These are phyloP conservation scores for Meira nashicola DNA, from an alignment of 1,284 basidiomycete species.

Conservation along the genomic window DNA sequence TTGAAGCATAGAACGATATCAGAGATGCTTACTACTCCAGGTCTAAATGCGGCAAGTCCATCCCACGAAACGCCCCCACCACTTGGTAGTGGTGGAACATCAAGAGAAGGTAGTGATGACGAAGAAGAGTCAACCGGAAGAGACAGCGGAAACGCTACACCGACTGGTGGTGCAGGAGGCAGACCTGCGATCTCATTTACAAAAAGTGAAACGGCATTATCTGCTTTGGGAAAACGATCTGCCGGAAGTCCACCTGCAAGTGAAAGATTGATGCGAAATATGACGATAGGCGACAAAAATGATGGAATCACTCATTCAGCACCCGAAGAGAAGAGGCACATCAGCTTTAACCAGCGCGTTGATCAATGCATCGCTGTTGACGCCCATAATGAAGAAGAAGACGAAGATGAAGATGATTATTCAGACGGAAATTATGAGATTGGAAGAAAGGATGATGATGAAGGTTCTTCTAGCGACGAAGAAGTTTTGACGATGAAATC, in stretches of 20 bases:
- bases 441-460: conserved; percentile 10
- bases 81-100: not conserved
- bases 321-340: conserved; percentile 64
- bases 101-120: conserved; percentile 50
- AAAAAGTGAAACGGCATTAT: conserved; percentile 37
- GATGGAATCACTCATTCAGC: not conserved
- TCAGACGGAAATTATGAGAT: conserved; percentile 56
- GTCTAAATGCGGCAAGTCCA: conserved; percentile 24
- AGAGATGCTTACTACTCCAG: conserved; percentile 68
- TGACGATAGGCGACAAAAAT: conserved; percentile 9
- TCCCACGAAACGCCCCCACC: conserved; percentile 1
- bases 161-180: conserved; percentile 12
- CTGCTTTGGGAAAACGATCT: conserved; percentile 21
- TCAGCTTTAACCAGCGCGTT: conserved; percentile 96
- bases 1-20: conserved; percentile 85
- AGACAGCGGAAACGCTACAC: conserved; percentile 50
- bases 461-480: conserved; percentile 13
- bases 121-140: conserved; percentile 30
- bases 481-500: conserved; percentile 54
- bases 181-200: conserved; percentile 27
- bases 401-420: conserved; percentile 52
- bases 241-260: conserved; percentile 20
- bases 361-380: conserved; percentile 94
- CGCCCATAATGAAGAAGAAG: conserved; percentile 46
- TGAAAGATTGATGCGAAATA: conserved; percentile 11